Evolutionary conservation across 768 basidiomycete genomes (phyloP).

Genomic region (Amanita jacksonii): DNA sequence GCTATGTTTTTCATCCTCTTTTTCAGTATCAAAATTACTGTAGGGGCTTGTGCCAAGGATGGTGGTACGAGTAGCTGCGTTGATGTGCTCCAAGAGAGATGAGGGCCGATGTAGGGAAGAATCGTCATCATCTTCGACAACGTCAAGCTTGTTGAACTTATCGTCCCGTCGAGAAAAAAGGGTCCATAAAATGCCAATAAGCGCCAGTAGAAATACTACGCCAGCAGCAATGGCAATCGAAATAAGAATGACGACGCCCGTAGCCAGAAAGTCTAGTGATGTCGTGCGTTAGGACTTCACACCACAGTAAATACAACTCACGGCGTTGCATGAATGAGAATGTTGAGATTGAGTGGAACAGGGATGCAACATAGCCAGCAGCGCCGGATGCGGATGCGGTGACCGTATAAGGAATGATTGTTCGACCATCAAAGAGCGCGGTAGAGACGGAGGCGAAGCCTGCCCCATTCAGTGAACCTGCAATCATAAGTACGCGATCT

Average conservation of each 20-base stretch:
- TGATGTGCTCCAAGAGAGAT: slow-evolving; percentile 83
- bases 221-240: slow-evolving; percentile 96
- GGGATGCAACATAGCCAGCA: slow-evolving; percentile 59
- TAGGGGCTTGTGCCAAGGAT: slow-evolving; percentile 52
- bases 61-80: slow-evolving; percentile 78
- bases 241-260: slow-evolving; percentile 91
- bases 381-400: slow-evolving; percentile 56
- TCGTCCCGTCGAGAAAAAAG: slow-evolving; percentile 79
- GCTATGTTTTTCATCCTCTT: slow-evolving; percentile 42
- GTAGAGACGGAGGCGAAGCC: slow-evolving; percentile 74
- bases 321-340: slow-evolving; percentile 69
- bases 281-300: slow-evolving; percentile 11
- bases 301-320: slow-evolving; percentile 19
- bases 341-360: slow-evolving; percentile 75
- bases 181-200: slow-evolving; percentile 84
- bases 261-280: slow-evolving; percentile 69
- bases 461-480: slow-evolving; percentile 62
- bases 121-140: slow-evolving; percentile 61
- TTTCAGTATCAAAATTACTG: slow-evolving; percentile 33
- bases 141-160: slow-evolving; percentile 53
- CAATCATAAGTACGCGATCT: slow-evolving; percentile 86
- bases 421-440: slow-evolving; percentile 80
- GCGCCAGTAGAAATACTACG: slow-evolving; percentile 77
- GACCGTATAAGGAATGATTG: slow-evolving; percentile 73
- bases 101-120: slow-evolving; percentile 77